These are phyloP conservation scores for Nissolia schottii DNA, from an alignment of 306 rosid species.

Conservation along the genomic window DNA sequence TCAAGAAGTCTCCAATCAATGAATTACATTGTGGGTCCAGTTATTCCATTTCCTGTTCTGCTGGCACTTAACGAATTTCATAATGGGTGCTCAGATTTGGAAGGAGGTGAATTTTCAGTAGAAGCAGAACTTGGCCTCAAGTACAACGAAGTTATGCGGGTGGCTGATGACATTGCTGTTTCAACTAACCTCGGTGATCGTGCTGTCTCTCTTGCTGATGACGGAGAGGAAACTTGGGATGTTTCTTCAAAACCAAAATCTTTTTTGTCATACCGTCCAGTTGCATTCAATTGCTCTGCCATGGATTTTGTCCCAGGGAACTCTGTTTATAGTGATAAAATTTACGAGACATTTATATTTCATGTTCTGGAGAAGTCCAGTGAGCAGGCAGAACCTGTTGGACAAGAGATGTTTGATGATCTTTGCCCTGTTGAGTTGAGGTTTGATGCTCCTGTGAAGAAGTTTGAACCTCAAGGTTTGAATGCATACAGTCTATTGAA, in stretches of 20 bases:
- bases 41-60: constrained; percentile 61
- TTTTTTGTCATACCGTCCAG: constrained; percentile 30
- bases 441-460: constrained; percentile 36
- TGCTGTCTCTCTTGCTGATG: constrained; percentile 52
- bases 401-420: constrained; percentile 47
- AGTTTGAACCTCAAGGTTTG: constrained; percentile 35
- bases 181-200: constrained; percentile 22
- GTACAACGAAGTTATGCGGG: constrained; percentile 45
- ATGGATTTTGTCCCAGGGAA: constrained; percentile 14
- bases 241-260: constrained; percentile 33
- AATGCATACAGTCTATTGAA: constrained; percentile 46
- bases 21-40: constrained; percentile 64
- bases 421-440: constrained; percentile 53
- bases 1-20: too few relatives aligned
- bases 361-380: constrained; percentile 29
- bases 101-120: constrained; percentile 38
- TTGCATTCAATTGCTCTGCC: constrained; percentile 28
- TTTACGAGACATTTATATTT: constrained; percentile 44
- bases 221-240: constrained; percentile 38
- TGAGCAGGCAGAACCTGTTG: constrained; percentile 30
- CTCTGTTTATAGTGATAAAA: constrained; percentile 19
- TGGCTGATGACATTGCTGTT: constrained; percentile 35
- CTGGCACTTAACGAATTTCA: constrained; percentile 46
- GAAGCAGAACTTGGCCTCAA: constrained; percentile 36
- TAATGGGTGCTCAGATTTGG: constrained; percentile 33